Percentiles rank a stretch among this genome's conserved stretches.
phyloP scores from a whole-genome alignment of 257 asterid species.

The Jacaranda mimosifolia region DNA sequence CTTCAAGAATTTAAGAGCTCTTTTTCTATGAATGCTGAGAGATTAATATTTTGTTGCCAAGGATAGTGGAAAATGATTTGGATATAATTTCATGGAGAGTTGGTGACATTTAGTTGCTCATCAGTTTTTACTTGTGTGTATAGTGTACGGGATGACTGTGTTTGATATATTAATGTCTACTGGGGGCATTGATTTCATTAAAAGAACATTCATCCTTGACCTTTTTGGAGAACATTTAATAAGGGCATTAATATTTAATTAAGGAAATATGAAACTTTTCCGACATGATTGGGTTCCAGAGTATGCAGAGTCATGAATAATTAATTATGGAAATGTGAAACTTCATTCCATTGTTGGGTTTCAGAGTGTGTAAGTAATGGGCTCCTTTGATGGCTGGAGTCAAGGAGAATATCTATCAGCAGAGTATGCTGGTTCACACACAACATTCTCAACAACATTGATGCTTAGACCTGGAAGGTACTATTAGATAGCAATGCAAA shows the following conservation, averaged over 20 bases:
- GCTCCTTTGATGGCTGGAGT: constrained; percentile 93
- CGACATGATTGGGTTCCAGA: neutral
- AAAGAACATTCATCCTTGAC: neutral
- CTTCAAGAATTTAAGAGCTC: neutral
- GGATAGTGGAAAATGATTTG: neutral
- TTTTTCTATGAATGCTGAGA: neutral
- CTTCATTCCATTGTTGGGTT: constrained; percentile 24
- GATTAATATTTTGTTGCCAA: neutral
- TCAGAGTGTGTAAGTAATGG: constrained; percentile 95
- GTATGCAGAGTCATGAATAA: no score
- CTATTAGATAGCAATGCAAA: constrained; percentile 9
- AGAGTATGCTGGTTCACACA: constrained; percentile 72
- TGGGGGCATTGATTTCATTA: neutral
- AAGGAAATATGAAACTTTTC: neutral
- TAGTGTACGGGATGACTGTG: neutral
- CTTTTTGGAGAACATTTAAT: constrained; percentile 13
- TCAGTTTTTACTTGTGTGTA: neutral
- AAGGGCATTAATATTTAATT: neutral
- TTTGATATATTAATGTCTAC: neutral
- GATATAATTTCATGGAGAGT: neutral
- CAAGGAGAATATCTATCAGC: constrained; percentile 86
- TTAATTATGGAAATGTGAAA: constrained; percentile 1
- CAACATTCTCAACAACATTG: constrained; percentile 78
- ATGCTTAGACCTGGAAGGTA: constrained; percentile 94
- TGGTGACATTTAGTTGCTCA: neutral